Evolutionary conservation across 169 alveolate species (phyloP).

Genomic region (Cryptosporidium felis): DNA sequence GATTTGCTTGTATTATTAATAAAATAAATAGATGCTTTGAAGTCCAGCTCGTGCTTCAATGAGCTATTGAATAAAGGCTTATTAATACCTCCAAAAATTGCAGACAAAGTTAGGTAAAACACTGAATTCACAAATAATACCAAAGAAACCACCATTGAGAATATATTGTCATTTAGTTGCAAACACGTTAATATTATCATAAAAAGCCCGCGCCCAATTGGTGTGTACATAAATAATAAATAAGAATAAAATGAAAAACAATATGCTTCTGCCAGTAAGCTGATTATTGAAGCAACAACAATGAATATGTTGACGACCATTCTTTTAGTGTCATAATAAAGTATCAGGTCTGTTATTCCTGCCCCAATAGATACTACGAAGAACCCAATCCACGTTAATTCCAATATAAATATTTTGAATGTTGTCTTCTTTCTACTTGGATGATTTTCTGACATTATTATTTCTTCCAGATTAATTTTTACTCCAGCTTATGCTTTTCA

Average conservation of each 20-base stretch:
- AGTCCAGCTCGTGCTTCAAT: constrained; percentile 20
- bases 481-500: background rate
- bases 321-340: constrained; percentile 4
- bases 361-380: background rate
- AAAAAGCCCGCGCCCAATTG: constrained; percentile 62
- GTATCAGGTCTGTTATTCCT: background rate
- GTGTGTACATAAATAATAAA: constrained; percentile 52
- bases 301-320: constrained; percentile 20
- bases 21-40: constrained; percentile 8
- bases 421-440: background rate
- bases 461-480: background rate
- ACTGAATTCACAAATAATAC: background rate
- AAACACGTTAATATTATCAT: constrained; percentile 29
- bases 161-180: constrained; percentile 12
- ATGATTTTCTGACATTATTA: background rate
- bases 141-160: background rate
- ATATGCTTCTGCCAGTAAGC: constrained; percentile 37
- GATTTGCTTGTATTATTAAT: too few species aligned
- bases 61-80: constrained; percentile 51
- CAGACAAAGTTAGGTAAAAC: constrained; percentile 25
- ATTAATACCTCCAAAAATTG: constrained; percentile 54
- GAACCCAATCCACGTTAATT: constrained; percentile 19
- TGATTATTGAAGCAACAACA: background rate
- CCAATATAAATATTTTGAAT: constrained; percentile 17
- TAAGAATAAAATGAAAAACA: constrained; percentile 49